A percentile compares a stretch with the other conserved stretches of the same genome.
Conservation (phyloP, 306 rosid species). For the Cicer judaicum region DNA sequence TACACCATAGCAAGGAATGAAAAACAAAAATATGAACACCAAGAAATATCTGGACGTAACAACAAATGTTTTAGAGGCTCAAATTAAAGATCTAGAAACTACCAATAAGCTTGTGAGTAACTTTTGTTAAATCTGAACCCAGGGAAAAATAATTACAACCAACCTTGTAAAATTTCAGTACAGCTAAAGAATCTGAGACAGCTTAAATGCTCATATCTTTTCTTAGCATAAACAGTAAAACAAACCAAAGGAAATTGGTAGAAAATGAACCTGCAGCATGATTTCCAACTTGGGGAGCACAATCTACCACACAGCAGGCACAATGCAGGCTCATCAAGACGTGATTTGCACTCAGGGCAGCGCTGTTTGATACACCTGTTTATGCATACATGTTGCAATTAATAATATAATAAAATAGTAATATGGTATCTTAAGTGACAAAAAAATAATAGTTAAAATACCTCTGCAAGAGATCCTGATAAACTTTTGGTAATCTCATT, state of each 20-base stretch:
- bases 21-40: constrained; percentile 12
- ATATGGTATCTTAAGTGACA: not conserved
- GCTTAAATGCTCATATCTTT: constrained; percentile 30
- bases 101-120: constrained; percentile 32
- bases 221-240: constrained; percentile 14
- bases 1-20: constrained; percentile 20
- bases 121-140: constrained; percentile 29
- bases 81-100: constrained; percentile 7
- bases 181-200: constrained; percentile 2
- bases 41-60: not conserved
- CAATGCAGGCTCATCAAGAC: constrained; percentile 81
- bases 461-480: constrained; percentile 96
- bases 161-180: not conserved
- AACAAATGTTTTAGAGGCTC: not conserved
- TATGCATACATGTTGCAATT: constrained; percentile 23
- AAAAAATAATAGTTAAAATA: constrained; percentile 43
- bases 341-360: constrained; percentile 70
- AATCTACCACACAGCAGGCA: constrained; percentile 93
- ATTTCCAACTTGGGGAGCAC: constrained; percentile 88
- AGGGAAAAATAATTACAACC: constrained; percentile 4
- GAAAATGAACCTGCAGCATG: constrained; percentile 88
- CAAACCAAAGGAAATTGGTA: constrained; percentile 21
- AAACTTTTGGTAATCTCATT: constrained; percentile 79
- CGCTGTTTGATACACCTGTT: constrained; percentile 82
- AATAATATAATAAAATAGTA: constrained; percentile 11